Conservation (phyloP, 768 basidiomycete genomes). For the Candolleomyces efflorescens region DNA sequence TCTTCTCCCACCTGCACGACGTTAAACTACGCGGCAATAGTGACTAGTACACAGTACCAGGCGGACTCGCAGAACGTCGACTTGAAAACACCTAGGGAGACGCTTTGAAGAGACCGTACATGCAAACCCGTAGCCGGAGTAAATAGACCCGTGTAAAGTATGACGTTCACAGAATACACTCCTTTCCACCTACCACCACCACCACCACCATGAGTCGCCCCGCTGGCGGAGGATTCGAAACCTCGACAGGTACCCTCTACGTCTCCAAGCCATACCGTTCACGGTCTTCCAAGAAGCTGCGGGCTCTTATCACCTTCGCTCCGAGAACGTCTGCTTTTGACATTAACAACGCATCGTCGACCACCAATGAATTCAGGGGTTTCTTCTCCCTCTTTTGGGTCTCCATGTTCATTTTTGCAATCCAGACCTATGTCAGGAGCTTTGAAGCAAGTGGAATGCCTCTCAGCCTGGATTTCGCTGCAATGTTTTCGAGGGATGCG, state of each 20-base stretch:
- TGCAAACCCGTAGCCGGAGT: background rate
- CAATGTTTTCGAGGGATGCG: slow-evolving; percentile 84
- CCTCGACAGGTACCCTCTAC: slow-evolving; percentile 62
- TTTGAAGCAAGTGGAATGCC: slow-evolving; percentile 77
- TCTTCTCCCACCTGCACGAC: slow-evolving; percentile 7
- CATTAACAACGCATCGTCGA: slow-evolving; percentile 66
- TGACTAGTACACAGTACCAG: background rate
- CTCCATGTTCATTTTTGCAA: slow-evolving; percentile 75
- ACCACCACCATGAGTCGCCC: background rate
- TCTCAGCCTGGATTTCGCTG: slow-evolving; percentile 75
- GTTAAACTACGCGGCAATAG: slow-evolving; percentile 17
- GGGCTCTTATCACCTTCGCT: slow-evolving; percentile 81
- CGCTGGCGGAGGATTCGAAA: slow-evolving; percentile 34
- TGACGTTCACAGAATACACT: background rate
- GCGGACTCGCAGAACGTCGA: slow-evolving; percentile 12
- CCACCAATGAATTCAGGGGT: slow-evolving; percentile 86
- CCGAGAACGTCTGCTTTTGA: slow-evolving; percentile 87
- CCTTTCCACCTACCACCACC: background rate
- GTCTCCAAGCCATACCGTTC: slow-evolving; percentile 77
- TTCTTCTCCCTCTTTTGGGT: slow-evolving; percentile 97
- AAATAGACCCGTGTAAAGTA: background rate
- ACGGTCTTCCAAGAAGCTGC: slow-evolving; percentile 67
- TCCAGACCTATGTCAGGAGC: slow-evolving; percentile 73
- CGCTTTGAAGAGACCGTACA: slow-evolving; percentile 11
- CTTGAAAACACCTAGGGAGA: slow-evolving; percentile 5